Evolutionary conservation across 495 filamentous ascomycete species (phyloP), one percentile per base, ranked within the genome.

Genomic region (Ramalina intermedia): DNA sequence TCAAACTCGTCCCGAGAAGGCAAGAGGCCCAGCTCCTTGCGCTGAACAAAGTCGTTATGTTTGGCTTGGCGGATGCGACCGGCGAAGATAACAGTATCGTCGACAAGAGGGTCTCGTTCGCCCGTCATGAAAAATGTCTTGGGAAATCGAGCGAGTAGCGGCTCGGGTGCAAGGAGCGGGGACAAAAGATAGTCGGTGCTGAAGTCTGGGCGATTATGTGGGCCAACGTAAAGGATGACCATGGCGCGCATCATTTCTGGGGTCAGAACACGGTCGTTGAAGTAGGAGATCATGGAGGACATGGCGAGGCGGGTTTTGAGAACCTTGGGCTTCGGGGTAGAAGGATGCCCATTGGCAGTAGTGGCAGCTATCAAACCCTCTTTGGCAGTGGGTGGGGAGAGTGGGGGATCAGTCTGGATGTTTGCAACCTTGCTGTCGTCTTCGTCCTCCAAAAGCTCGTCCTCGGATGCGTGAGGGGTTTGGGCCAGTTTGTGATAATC

Each of bases 231-330:
- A 18, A 98, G 74, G 62, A 98, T 94, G 50, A 98, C 91, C 91
- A 98, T 96, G 26, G 88, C 88, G 45, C 91, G 82, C 83, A 96
- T 95, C 87, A 98, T 94, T 62, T 96, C 93, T 0, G 91, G 93
- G 0, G 85, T 88, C 21, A 98, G 73, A 35, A 98, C 84, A 20
- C 93, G 85, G 65, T 98, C 91, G 62, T 89, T 86, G 61, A 95
- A 91, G 67, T 96, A 98, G 11, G 90, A 94, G 47, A 98, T 89
- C 78, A 95, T 90, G n/a, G 79, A 85, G 1, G 87, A 86, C 66
- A 87, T 89, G 37, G 91, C 88, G 7, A 98, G 75, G 37, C 87
- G 78, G 16, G 91, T 96, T 52, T 75, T 80, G 47, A 94, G 78
- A n/a, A 78, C 79, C 56, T 78, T 69, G 2, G 82, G 66, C 47